Base-by-base conservation (phyloP, 2,329 filamentous ascomycete genomes). In the Phialophora macrospora region DNA sequence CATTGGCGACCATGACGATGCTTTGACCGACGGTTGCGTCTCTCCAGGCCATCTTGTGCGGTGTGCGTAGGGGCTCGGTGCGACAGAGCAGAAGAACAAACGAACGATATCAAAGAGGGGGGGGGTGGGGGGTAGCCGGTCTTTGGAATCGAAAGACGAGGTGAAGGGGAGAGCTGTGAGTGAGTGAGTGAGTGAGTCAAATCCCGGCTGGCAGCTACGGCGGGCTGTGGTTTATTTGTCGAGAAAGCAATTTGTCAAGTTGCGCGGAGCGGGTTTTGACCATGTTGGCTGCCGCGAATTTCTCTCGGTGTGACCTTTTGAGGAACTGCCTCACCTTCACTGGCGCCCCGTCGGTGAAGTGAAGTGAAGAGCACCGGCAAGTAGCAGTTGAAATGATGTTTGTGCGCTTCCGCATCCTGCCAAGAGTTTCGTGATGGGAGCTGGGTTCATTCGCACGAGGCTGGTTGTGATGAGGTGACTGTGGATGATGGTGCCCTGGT, bases 1-100 rank as follows among this genome's bases (percentile, higher is more conserved):
- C 63, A 24, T 65, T 65, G 59, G 44, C 24, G n/a, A 64, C 32
- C 20, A 64, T 60, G 28, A 65, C 63, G 22, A 51, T 46, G 44
- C 41, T 65, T 41, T 65, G 56, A 5, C 30, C 46, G 8, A 14
- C 12, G 1, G 41, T 60, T 11, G 57, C 57, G 30, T 60, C 44
- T 24, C 41, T 22, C 41, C 28, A 60, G 26, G 44, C 44, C 57
- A 60, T 60, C 17, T 20, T 51, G 30, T 34, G 52, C 52, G 55
- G 34, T 34, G 28, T 11, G 26, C n/a, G n/a, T n/a, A n/a, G n/a
- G n/a, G n/a, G 17, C 20, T 14, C 20, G 24, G 32, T 20, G 24
- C 24, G 30, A 32, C 20, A 28, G 20, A 2, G n/a, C 7, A 22
- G 20, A 57, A 44, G 20, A 24, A 20, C 6, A 57, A 26, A 30